Percentiles rank a stretch among this genome's conserved stretches.
Conservation (phyloP, 495 filamentous ascomycete genomes). For the Neurospora sp. region DNA sequence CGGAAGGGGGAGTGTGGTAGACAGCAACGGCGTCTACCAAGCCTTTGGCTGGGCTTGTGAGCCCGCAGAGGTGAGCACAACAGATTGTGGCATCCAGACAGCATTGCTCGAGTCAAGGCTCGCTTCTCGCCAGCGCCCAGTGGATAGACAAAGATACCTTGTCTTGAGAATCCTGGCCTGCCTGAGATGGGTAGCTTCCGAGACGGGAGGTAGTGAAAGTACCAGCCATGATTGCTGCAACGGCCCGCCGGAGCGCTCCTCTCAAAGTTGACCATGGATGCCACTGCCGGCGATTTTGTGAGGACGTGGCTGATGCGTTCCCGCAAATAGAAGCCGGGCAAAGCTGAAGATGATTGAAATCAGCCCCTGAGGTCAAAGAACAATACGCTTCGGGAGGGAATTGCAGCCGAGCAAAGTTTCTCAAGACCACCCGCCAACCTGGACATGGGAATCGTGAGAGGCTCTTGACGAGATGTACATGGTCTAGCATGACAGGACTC, state of each 20-base stretch:
- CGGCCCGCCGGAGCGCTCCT: neutral
- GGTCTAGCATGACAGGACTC: neutral
- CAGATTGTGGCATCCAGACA: neutral
- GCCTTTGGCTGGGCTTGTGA: neutral
- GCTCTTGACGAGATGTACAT: neutral
- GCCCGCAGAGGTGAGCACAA: neutral
- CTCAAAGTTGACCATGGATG: neutral
- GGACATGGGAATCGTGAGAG: neutral
- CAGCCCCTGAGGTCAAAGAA: neutral
- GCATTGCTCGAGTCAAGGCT: neutral
- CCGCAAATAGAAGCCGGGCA: neutral
- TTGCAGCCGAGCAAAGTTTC: neutral
- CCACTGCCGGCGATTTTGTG: neutral
- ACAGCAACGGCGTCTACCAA: neutral
- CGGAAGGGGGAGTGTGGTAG: neutral
- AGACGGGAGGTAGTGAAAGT: neutral
- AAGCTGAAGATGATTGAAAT: neutral
- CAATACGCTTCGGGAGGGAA: neutral
- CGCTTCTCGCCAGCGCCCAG: neutral
- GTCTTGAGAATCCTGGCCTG: neutral
- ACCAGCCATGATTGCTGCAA: neutral
- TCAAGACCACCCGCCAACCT: neutral
- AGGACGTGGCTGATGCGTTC: neutral
- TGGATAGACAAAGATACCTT: neutral
- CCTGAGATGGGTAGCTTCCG: neutral